phyloP scores from a whole-genome alignment of 148 eudicot species.

The Arctostaphylos glauca region DNA sequence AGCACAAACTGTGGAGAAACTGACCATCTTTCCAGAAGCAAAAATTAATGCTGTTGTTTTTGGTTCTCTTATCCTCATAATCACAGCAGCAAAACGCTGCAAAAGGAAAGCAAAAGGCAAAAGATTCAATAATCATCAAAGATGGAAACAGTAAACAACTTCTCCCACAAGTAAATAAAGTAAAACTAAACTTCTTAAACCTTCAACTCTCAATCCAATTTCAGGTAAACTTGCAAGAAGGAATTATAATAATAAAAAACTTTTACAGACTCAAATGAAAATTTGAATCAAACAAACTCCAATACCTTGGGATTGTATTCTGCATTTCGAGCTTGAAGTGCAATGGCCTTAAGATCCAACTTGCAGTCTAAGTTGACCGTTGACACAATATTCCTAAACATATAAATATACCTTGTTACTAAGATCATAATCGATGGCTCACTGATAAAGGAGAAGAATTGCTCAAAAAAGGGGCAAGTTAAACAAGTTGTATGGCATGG shows the following conservation, averaged over 20 bases:
- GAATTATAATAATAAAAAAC: background rate
- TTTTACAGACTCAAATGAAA: background rate
- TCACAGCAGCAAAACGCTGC: conserved; percentile 96
- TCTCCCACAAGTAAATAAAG: background rate
- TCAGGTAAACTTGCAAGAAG: background rate
- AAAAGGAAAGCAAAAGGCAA: background rate
- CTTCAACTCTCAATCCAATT: background rate
- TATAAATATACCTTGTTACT: conserved; percentile 10
- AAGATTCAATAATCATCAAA: background rate
- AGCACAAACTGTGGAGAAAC: conserved; percentile 16
- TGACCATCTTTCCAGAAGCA: conserved; percentile 94
- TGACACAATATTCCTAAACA: conserved; percentile 68
- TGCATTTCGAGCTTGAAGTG: conserved; percentile 83
- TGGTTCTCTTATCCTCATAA: conserved; percentile 92
- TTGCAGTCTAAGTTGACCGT: conserved; percentile 87
- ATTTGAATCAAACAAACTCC: background rate
- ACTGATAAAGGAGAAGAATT: background rate
- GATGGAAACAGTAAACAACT: background rate
- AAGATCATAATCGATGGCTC: background rate
- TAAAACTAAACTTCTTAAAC: background rate
- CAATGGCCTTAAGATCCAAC: conserved; percentile 80
- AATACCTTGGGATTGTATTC: conserved; percentile 88
- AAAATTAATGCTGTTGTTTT: conserved; percentile 85
- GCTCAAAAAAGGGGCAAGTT: background rate
- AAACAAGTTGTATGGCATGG: background rate